A percentile compares a stretch with the other conserved stretches of the same genome.
These are phyloP conservation scores for Tylopilus rubrobrunneus DNA, from an alignment of 768 basidiomycete genomes.

Conservation along the genomic window DNA sequence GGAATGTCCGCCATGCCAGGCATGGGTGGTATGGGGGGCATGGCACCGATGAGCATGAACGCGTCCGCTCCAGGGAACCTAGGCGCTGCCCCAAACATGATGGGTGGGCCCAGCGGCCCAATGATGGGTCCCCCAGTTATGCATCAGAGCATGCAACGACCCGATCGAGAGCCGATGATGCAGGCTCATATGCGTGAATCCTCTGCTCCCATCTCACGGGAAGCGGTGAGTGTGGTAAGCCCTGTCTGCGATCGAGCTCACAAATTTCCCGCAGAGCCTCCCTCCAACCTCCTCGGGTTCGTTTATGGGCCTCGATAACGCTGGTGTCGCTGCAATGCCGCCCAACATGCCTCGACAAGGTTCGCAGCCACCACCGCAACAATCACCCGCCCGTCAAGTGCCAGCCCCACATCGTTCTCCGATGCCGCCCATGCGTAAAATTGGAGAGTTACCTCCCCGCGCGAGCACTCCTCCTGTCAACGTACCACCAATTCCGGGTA, in stretches of 20 bases:
- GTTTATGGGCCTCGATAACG: conserved; percentile 22
- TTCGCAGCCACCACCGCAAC: conserved; percentile 28
- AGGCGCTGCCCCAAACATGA: conserved; percentile 19
- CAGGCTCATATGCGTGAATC: conserved; percentile 25
- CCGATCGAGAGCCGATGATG: conserved; percentile 22
- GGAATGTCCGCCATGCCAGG: conserved; percentile 14
- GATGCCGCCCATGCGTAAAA: conserved; percentile 20
- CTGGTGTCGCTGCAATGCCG: conserved; percentile 7
- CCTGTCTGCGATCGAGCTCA: conserved; percentile 1
- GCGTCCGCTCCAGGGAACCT: conserved; percentile 12
- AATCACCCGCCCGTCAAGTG: conserved; percentile 23
- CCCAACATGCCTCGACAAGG: conserved; percentile 15
- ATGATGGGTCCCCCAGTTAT: conserved; percentile 40
- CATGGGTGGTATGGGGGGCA: conserved; percentile 14
- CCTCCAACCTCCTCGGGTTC: conserved; percentile 19
- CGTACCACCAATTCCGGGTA: conserved; percentile 24
- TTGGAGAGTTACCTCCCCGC: conserved; percentile 15
- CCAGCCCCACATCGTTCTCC: conserved; percentile 21
- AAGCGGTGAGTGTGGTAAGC: conserved; percentile 17
- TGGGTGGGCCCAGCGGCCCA: conserved; percentile 27
- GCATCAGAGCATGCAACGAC: conserved; percentile 25
- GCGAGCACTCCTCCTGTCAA: conserved; percentile 12
- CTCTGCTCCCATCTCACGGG: conserved; percentile 24
- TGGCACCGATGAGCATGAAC: conserved; percentile 24
- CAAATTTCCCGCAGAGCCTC: conserved; percentile 16